Evolutionary conservation across 2,329 filamentous ascomycete species (phyloP).

Genomic region (Chaetomiaceae sp.): DNA sequence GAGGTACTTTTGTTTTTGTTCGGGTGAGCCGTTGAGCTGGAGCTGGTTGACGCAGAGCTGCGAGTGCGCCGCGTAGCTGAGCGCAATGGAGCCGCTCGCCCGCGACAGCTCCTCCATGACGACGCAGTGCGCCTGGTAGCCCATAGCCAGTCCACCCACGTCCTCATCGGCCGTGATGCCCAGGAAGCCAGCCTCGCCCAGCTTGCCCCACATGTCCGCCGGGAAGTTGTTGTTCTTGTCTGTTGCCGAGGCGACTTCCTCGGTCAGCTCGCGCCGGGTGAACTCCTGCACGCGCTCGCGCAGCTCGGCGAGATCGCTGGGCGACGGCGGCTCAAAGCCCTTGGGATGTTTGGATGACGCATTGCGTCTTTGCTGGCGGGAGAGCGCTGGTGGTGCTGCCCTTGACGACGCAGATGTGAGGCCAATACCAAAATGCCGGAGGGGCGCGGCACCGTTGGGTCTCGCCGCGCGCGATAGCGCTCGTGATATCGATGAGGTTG

Average conservation of each 20-base stretch:
- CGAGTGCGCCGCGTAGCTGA: slow-evolving; percentile 93
- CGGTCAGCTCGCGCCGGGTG: slow-evolving; percentile 77
- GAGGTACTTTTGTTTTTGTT: slow-evolving; percentile 77
- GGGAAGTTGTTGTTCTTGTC: slow-evolving; percentile 87
- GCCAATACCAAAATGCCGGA: slow-evolving; percentile 29
- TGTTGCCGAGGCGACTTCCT: slow-evolving; percentile 75
- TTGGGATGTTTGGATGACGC: slow-evolving; percentile 60
- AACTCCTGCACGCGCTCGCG: slow-evolving; percentile 86
- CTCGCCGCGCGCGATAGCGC: slow-evolving; percentile 30
- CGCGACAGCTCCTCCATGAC: slow-evolving; percentile 93
- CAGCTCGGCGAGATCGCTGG: slow-evolving; percentile 72
- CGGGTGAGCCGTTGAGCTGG: slow-evolving; percentile 75
- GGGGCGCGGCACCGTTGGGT: slow-evolving; percentile 14
- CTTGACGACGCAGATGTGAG: slow-evolving; percentile 3
- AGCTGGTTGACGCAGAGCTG: slow-evolving; percentile 97
- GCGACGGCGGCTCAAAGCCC: slow-evolving; percentile 64
- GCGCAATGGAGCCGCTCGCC: slow-evolving; percentile 75
- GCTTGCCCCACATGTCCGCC: slow-evolving; percentile 84
- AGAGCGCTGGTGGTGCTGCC: slow-evolving; percentile 29
- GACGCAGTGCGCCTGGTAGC: slow-evolving; percentile 93
- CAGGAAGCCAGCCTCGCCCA: slow-evolving; percentile 86
- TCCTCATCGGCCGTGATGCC: slow-evolving; percentile 92
- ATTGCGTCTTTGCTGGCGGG: slow-evolving; percentile 31
- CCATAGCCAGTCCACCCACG: slow-evolving; percentile 83
- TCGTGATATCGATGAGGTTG: slow-evolving; percentile 37